These are phyloP conservation scores for Emergomyces orientalis DNA, from an alignment of 2,329 filamentous ascomycete genomes.

Conservation along the genomic window DNA sequence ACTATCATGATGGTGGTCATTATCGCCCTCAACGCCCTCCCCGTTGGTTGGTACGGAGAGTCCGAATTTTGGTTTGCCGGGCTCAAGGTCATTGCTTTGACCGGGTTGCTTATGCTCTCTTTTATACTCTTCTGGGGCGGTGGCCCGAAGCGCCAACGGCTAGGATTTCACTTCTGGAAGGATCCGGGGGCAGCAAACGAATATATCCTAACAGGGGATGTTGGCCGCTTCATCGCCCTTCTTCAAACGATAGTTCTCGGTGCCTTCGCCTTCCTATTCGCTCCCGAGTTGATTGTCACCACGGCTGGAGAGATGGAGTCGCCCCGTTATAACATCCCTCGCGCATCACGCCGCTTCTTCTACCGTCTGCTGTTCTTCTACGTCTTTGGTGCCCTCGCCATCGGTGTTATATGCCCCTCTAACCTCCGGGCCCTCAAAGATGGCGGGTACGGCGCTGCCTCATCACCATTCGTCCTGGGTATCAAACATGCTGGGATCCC, in stretches of 20 bases:
- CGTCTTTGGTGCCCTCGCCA: conserved; percentile 48
- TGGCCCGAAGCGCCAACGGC: conserved; percentile 41
- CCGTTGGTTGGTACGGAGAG: conserved; percentile 45
- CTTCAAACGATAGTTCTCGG: conserved; percentile 44
- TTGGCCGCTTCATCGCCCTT: conserved; percentile 45
- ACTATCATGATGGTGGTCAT: conserved; percentile 54
- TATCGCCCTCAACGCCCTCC: conserved; percentile 40
- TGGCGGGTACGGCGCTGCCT: conserved; percentile 46
- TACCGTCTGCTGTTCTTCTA: conserved; percentile 57
- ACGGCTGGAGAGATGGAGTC: conserved; percentile 51
- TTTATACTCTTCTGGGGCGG: conserved; percentile 51
- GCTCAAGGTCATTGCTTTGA: conserved; percentile 44
- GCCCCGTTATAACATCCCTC: conserved; percentile 51
- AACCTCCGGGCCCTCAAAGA: conserved; percentile 43
- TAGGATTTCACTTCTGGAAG: conserved; percentile 46
- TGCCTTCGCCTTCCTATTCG: conserved; percentile 48
- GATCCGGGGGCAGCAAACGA: conserved; percentile 41
- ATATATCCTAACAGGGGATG: conserved; percentile 39
- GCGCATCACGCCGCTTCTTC: conserved; percentile 51
- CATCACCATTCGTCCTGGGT: conserved; percentile 38
- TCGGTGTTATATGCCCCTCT: conserved; percentile 51
- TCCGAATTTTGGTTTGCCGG: conserved; percentile 47
- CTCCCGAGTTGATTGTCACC: conserved; percentile 48
- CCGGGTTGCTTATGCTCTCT: conserved; percentile 44
- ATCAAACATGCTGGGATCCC: conserved; percentile 50